Evolutionary conservation across 805 yeast genomes (phyloP), one percentile per base, ranked within the genome.

Genomic region (Zygoascus tannicola): DNA sequence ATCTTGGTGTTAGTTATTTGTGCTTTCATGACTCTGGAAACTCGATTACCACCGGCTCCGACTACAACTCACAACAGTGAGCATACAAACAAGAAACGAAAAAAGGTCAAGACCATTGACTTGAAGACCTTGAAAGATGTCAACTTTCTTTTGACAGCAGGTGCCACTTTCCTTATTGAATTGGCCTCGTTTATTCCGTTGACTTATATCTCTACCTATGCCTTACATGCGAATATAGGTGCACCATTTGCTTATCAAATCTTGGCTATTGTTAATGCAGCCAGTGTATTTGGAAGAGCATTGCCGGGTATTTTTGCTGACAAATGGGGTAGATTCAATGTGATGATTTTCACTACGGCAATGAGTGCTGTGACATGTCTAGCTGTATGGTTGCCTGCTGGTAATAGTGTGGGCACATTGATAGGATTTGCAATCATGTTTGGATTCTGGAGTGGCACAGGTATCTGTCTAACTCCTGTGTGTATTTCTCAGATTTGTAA

Each of bases 401-500:
- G 85, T 0, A 45, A 56, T 5, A 51, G 58, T 40, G 44, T 65
- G 22, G 61, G 60, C 1, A 71, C 67, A 0, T 59, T 80, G 42
- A 73, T 75, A 50, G 67, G 68, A 0, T 81, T 79, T 57, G 64
- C 79, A 5, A 71, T 67, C 0, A 43, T 62, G 30, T 75, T 72
- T 54, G 87, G 87, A 0, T 74, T 79, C 52, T 69, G 73, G 45
- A 67, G 75, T 23, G 78, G 85, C 2, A 73, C 82, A 16, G 75
- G 81, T 4, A 63, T 83, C 35, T 71, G 84, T 0, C 55, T 82
- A 40, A 73, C 82, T 0, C 86, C 90, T 0, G 78, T 76, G 3
- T 81, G 88, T 48, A 70, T 80, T n/a, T 74, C 83, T 0, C 73
- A 74, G 38, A 75, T 83, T 22, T 74, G 80, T n/a, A 71, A 70